A percentile compares a stretch with the other conserved stretches of the same genome.
These are phyloP conservation scores for Xylaria sp. DNA, from an alignment of 2,329 filamentous ascomycete genomes.

Conservation along the genomic window DNA sequence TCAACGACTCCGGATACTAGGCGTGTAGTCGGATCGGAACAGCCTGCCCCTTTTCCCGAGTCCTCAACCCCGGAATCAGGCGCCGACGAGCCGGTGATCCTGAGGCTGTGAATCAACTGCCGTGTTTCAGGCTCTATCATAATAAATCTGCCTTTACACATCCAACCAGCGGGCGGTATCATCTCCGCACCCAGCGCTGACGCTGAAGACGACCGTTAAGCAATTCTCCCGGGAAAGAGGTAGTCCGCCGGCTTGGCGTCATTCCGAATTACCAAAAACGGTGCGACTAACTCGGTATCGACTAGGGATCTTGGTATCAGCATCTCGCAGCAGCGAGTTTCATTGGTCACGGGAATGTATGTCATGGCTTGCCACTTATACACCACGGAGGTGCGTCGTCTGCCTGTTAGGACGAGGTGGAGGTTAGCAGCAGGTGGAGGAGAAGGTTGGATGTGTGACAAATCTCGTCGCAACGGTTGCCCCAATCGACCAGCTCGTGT, in stretches of 20 bases:
- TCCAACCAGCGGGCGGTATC: not conserved
- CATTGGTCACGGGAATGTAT: not conserved
- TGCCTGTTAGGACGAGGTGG: not conserved
- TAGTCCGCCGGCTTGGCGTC: constrained; percentile 5
- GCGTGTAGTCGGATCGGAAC: constrained; percentile 1
- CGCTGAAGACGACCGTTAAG: not conserved
- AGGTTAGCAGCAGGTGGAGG: not conserved
- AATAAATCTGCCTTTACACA: constrained; percentile 2
- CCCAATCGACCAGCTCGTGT: not conserved
- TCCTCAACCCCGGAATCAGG: constrained; percentile 9
- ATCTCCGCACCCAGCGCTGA: not conserved
- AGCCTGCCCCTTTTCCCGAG: constrained; percentile 3
- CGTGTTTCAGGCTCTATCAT: constrained; percentile 5
- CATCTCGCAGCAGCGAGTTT: not conserved
- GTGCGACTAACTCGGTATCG: constrained; percentile 9
- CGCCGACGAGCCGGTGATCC: not conserved
- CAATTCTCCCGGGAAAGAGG: constrained; percentile 1
- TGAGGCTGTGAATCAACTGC: constrained; percentile 3
- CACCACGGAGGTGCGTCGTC: not conserved
- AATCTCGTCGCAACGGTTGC: not conserved
- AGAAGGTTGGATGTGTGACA: not conserved
- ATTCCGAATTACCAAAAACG: constrained; percentile 18
- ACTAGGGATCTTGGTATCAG: not conserved
- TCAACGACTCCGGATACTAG: not conserved
- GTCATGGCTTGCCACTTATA: not conserved